Percentiles rank a stretch among this genome's conserved stretches.
phyloP scores from a whole-genome alignment of 495 filamentous ascomycete genomes.

The Neurospora pannonica region DNA sequence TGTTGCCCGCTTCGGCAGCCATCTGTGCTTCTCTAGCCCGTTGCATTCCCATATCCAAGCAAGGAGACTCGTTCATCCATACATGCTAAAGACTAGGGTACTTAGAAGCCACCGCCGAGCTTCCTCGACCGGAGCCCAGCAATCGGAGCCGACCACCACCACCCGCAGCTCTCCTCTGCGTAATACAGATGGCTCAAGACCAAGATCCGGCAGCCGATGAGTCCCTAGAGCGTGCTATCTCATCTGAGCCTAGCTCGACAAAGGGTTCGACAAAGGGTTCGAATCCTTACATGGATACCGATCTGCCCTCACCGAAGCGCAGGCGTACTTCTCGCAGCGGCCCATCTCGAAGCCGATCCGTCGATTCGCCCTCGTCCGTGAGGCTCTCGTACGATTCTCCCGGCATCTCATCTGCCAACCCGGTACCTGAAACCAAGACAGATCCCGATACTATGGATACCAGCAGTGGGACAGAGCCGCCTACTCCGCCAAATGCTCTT shows the following conservation, averaged over 20 bases:
- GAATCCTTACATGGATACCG: conserved; percentile 47
- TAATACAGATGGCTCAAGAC: conserved; percentile 43
- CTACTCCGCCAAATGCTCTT: conserved; percentile 17
- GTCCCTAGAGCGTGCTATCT: conserved; percentile 46
- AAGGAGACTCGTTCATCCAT: conserved; percentile 1
- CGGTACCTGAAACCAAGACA: conserved; percentile 13
- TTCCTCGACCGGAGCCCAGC: conserved; percentile 25
- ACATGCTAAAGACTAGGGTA: conserved; percentile 24
- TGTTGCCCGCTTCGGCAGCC: not conserved
- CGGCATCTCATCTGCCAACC: conserved; percentile 14
- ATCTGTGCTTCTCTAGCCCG: not conserved
- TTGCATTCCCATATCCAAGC: not conserved
- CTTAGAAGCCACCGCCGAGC: conserved; percentile 26
- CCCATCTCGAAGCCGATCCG: conserved; percentile 31
- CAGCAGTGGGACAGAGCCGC: conserved; percentile 18
- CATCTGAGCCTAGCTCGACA: conserved; percentile 50
- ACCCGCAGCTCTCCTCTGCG: conserved; percentile 12
- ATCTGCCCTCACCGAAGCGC: conserved; percentile 43
- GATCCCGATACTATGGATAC: conserved; percentile 27
- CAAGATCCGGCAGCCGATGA: conserved; percentile 35
- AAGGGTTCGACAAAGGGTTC: conserved; percentile 39
- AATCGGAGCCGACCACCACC: conserved; percentile 4
- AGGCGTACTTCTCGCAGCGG: conserved; percentile 35
- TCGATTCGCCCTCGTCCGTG: conserved; percentile 19
- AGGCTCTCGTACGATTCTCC: conserved; percentile 11